phyloP scores from a whole-genome alignment of 1,139 yeast species.

The Pichia inconspicua region DNA sequence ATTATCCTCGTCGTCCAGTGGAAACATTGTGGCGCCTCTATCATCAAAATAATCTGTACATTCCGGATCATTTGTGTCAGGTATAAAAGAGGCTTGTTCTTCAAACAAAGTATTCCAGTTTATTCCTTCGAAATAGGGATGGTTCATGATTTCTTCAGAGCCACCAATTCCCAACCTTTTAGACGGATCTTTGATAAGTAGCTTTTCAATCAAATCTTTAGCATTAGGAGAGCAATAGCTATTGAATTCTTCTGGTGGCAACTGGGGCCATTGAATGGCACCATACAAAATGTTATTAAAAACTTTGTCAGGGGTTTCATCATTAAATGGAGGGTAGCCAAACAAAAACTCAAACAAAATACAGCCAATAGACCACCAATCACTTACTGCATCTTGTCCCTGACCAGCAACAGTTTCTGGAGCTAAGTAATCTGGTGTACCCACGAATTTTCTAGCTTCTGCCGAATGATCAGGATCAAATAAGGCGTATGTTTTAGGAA shows the following conservation, averaged over 20 bases:
- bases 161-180: conserved; percentile 70
- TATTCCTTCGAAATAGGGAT: conserved; percentile 66
- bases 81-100: conserved; percentile 79
- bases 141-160: conserved; percentile 67
- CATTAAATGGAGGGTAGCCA: conserved; percentile 96
- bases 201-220: conserved; percentile 57
- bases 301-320: conserved; percentile 68
- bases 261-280: conserved; percentile 76
- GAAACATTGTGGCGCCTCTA: conserved; percentile 78
- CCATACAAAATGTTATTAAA: conserved; percentile 73
- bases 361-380: conserved; percentile 99
- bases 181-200: conserved; percentile 57
- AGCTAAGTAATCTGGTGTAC: conserved; percentile 96
- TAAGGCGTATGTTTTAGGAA: conserved; percentile 42
- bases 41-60: conserved; percentile 86
- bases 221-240: conserved; percentile 57
- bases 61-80: conserved; percentile 71
- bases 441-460: conserved; percentile 63
- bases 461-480: conserved; percentile 54
- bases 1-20: conserved; percentile 42
- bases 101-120: conserved; percentile 71
- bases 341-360: conserved; percentile 84
- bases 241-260: conserved; percentile 46
- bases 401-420: conserved; percentile 90
- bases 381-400: conserved; percentile 80